Percentiles rank a stretch among this genome's conserved stretches.
These are phyloP conservation scores for Sphaerosporella brunnea DNA, from an alignment of 495 filamentous ascomycete species.

Conservation along the genomic window DNA sequence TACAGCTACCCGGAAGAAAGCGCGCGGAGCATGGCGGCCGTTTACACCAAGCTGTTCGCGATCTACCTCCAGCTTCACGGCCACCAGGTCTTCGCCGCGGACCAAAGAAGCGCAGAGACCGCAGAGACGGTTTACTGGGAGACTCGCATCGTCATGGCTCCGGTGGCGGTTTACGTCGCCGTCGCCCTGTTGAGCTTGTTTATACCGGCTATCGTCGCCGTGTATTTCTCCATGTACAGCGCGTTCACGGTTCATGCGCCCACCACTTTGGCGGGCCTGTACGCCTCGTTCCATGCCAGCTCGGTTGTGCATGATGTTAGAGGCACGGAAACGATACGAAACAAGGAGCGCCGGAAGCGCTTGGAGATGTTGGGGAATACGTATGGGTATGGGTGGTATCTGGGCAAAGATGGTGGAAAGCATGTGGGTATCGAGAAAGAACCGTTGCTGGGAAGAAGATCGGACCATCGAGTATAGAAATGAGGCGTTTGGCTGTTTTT, in stretches of 20 bases:
- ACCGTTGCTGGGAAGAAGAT: not conserved
- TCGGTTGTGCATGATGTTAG: not conserved
- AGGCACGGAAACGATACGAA: not conserved
- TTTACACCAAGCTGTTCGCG: slow-evolving; percentile 1
- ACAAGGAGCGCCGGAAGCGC: not conserved
- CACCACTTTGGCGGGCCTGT: slow-evolving; percentile 1
- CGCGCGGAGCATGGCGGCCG: not conserved
- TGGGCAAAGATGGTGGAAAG: not conserved
- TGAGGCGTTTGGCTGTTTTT: too few species aligned
- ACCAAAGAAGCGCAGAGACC: not conserved
- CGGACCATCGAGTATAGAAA: too few species aligned
- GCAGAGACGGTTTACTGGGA: too few species aligned
- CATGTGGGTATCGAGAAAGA: not conserved
- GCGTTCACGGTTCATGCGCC: not conserved
- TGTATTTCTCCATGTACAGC: not conserved
- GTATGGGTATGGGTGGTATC: not conserved
- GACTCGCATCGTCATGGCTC: not conserved
- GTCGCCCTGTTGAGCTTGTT: slow-evolving; percentile 4
- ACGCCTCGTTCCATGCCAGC: slow-evolving; percentile 7
- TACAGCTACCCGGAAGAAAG: not conserved
- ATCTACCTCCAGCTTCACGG: slow-evolving; percentile 2
- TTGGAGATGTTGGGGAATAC: not conserved
- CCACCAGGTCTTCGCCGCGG: not conserved
- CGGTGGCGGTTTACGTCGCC: slow-evolving; percentile 1
- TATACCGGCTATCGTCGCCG: not conserved